Base-by-base conservation (phyloP, 331 rosid genomes). In the Pyrus hybrid region DNA sequence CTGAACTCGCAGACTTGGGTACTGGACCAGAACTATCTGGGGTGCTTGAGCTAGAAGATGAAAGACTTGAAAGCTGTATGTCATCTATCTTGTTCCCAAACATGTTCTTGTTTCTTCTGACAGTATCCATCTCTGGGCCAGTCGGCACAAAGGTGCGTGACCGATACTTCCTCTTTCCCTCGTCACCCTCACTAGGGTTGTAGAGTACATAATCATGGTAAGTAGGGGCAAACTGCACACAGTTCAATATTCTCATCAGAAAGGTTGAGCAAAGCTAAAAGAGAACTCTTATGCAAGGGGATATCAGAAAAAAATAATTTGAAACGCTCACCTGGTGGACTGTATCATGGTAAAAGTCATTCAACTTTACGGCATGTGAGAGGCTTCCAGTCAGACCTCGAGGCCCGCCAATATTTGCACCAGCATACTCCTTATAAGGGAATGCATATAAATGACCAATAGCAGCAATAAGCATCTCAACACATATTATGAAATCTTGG, bases 351-450 rank as follows among this genome's bases (percentile, higher is more conserved):
- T 95, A 95, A 74, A 95, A 91, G 82, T 95, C 99, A 70, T 92
- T 95, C 67, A 95, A 83, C 83, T 88, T 92, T 70, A 95, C 45
- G 6, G 99, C 99, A 75, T 95, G 99, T 62, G 93, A 86, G 67
- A 95, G 93, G 82, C 98, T 95, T 81, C 92, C 93, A 1, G 99
- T 85, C 79, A 95, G 70, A 83, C 91, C 93, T 70, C 78, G 85
- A 43, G 96, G 82, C 26, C 76, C 88, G 37, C 97, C 98, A 64
- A 95, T 89, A 79, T 92, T 95, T 74, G 99, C 99, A 67, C 99
- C 99, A 11, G 99, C 97, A 82, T 95, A 95, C 83, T 95, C 99
- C 83, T 92, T 92, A 93, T 95, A 95, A n/a, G 99, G 99, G 79
- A 95, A 92, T 68, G 99, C 99, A 74, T 86, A 95, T n/a, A 95